A percentile compares a stretch with the other conserved stretches of the same genome.
Evolutionary conservation across 129 eudicot species (phyloP).

Genomic region (Silybum marianum): DNA sequence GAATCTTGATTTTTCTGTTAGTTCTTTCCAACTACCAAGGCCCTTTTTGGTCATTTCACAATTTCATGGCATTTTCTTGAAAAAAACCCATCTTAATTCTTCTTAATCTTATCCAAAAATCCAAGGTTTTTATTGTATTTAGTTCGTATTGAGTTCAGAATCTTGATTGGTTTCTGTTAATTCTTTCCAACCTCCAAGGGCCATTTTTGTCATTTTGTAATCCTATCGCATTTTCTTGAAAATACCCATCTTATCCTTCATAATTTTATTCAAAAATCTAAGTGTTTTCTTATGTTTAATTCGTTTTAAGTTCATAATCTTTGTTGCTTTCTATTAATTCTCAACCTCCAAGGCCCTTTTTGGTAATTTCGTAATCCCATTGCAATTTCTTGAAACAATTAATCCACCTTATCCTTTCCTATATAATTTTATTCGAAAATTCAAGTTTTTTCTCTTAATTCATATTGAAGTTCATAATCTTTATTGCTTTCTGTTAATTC

Average conservation of each 20-base stretch:
- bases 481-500: neutral
- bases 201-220: slow-evolving; percentile 2
- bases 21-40: neutral
- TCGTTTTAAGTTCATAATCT: neutral
- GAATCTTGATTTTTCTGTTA: neutral
- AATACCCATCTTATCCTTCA: slow-evolving; percentile 7
- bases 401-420: slow-evolving; percentile 1
- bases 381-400: neutral
- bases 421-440: slow-evolving; percentile 6
- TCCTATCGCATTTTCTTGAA: slow-evolving; percentile 4
- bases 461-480: neutral
- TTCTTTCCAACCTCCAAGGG: neutral
- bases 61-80: slow-evolving; percentile 3
- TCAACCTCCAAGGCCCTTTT: neutral
- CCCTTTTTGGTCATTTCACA: neutral
- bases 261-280: slow-evolving; percentile 3
- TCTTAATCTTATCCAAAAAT: neutral
- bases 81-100: neutral
- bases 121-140: neutral
- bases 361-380: neutral
- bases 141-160: neutral
- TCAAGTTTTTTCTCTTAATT: neutral
- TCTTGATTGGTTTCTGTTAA: neutral
- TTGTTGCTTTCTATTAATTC: neutral
- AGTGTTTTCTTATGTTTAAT: neutral